Evolutionary conservation across 2,329 filamentous ascomycete species (phyloP).

Genomic region (Pseudogymnoascus sp.): DNA sequence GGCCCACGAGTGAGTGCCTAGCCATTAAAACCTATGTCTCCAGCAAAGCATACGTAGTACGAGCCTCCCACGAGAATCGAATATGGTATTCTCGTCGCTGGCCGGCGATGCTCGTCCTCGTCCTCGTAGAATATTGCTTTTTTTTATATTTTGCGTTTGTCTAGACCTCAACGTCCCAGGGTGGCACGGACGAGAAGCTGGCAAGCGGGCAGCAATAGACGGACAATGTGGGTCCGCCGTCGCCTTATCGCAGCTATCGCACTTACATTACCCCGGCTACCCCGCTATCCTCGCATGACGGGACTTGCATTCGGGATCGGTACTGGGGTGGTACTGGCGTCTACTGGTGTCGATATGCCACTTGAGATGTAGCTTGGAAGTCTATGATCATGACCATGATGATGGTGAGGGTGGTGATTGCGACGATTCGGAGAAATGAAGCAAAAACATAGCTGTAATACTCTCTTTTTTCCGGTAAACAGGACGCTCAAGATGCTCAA

Average conservation of each 20-base stretch:
- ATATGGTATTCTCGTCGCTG: no score
- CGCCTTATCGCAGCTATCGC: background rate
- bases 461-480: background rate
- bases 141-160: background rate
- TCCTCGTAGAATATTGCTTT: background rate
- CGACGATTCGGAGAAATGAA: background rate
- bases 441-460: background rate
- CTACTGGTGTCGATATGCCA: background rate
- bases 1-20: background rate
- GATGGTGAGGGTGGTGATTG: background rate
- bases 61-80: no score
- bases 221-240: background rate
- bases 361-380: background rate
- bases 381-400: background rate
- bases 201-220: background rate
- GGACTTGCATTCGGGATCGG: background rate
- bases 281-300: background rate
- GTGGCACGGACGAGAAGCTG: conserved; percentile 6
- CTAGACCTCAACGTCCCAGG: background rate
- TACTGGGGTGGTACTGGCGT: conserved; percentile 7
- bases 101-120: background rate
- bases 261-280: background rate
- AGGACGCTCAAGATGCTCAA: no score
- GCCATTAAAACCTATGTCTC: no score
- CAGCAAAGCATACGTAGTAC: background rate